phyloP scores from a whole-genome alignment of 208 protist species.

The Vickermania ingenoplastis region DNA sequence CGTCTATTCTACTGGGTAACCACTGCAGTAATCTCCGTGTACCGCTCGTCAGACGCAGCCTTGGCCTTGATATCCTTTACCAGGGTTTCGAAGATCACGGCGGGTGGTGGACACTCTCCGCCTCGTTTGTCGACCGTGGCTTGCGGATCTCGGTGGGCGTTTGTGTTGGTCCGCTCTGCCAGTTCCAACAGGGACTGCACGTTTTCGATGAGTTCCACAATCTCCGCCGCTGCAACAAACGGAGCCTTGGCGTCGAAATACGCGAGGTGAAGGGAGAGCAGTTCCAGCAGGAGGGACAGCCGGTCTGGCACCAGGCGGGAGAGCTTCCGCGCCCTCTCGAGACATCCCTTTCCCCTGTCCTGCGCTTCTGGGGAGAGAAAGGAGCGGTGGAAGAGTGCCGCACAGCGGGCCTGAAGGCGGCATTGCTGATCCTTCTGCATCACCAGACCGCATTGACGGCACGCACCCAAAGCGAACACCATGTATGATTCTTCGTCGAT shows the following conservation, averaged over 20 bases:
- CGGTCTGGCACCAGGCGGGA: constrained; percentile 73
- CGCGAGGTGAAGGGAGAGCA: constrained; percentile 92
- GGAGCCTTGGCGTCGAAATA: constrained; percentile 85
- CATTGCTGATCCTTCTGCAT: constrained; percentile 91
- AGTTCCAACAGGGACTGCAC: constrained; percentile 11
- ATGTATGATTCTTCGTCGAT: constrained; percentile 79
- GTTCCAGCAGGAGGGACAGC: constrained; percentile 90
- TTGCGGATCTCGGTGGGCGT: neutral
- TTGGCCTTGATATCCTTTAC: neutral
- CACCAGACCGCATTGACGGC: constrained; percentile 85
- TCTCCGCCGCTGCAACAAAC: constrained; percentile 34
- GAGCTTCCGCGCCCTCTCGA: constrained; percentile 90
- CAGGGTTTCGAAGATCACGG: neutral
- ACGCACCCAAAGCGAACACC: constrained; percentile 78
- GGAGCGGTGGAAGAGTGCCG: constrained; percentile 87
- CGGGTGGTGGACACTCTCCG: too few species aligned
- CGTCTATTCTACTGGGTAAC: neutral
- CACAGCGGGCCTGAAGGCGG: constrained; percentile 60
- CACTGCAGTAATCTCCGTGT: neutral
- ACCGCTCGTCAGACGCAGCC: neutral
- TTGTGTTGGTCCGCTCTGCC: neutral
- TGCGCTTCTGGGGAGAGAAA: constrained; percentile 43
- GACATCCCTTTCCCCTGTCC: constrained; percentile 82
- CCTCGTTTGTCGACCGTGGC: neutral
- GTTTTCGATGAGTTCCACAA: constrained; percentile 44